phyloP scores from a whole-genome alignment of 352 stramenopile species.

The Blastocystis sp. region DNA sequence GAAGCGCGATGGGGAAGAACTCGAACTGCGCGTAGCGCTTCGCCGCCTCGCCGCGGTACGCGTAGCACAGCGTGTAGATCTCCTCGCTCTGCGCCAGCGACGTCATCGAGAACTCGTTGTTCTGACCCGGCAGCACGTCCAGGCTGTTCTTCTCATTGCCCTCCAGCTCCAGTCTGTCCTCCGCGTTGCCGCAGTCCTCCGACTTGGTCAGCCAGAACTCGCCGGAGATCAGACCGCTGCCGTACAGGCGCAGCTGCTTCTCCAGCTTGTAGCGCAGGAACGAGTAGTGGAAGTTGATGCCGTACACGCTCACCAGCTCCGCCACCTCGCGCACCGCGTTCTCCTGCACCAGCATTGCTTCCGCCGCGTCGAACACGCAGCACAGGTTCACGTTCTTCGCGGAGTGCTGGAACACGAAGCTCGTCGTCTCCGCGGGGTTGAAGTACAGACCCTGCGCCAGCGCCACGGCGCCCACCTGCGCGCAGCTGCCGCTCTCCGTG shows the following conservation, averaged over 20 bases:
- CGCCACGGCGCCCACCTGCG: background rate
- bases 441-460: background rate
- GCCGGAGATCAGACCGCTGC: constrained; percentile 45
- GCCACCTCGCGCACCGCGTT: constrained; percentile 32
- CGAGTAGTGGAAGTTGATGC: constrained; percentile 59
- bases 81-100: background rate
- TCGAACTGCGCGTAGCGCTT: constrained; percentile 10
- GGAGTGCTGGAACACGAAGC: constrained; percentile 11
- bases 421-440: background rate
- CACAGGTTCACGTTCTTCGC: constrained; percentile 59
- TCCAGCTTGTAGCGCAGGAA: constrained; percentile 59
- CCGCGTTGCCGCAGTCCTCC: constrained; percentile 30
- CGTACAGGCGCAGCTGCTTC: constrained; percentile 67
- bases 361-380: background rate
- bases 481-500: constrained; percentile 4
- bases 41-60: background rate
- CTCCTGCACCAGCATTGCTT: constrained; percentile 22
- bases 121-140: background rate
- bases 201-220: constrained; percentile 58
- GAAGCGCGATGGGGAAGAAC: constrained; percentile 52
- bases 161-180: constrained; percentile 15
- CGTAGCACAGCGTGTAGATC: constrained; percentile 52
- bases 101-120: constrained; percentile 18
- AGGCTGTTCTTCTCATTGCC: background rate
- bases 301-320: background rate